A percentile compares a stretch with the other conserved stretches of the same genome.
phyloP scores from a whole-genome alignment of 768 basidiomycete species.

The Boletus speciosus region DNA sequence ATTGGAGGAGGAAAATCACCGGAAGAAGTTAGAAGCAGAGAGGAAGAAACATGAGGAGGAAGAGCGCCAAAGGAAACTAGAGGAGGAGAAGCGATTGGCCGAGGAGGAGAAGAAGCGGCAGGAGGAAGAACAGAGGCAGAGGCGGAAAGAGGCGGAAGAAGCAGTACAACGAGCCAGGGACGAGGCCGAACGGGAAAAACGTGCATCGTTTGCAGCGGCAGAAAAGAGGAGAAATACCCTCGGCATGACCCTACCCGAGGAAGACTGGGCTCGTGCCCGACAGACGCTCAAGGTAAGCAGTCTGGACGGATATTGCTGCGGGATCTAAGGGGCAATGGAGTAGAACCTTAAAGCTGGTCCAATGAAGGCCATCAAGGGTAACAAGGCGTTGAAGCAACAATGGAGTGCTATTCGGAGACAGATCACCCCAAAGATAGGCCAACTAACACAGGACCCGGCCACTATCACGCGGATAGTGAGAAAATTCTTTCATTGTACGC shows the following conservation, averaged over 20 bases:
- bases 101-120: constrained; percentile 42
- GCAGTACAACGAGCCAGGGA: constrained; percentile 31
- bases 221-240: constrained; percentile 39
- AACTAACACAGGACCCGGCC: constrained; percentile 67
- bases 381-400: constrained; percentile 50
- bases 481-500: constrained; percentile 12
- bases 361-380: constrained; percentile 60
- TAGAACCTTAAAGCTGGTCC: constrained; percentile 63
- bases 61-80: constrained; percentile 45
- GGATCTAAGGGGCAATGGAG: constrained; percentile 17
- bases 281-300: constrained; percentile 48
- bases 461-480: constrained; percentile 66
- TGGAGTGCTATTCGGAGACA: constrained; percentile 71
- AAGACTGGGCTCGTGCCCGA: constrained; percentile 65
- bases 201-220: constrained; percentile 37
- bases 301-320: constrained; percentile 15
- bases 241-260: constrained; percentile 52
- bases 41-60: constrained; percentile 46
- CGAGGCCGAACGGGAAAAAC: constrained; percentile 34
- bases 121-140: constrained; percentile 41
- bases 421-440: constrained; percentile 85
- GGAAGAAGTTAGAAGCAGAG: constrained; percentile 53
- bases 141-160: constrained; percentile 32
- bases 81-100: constrained; percentile 43
- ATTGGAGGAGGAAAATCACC: constrained; percentile 58